Evolutionary conservation across 768 basidiomycete genomes (phyloP).

Genomic region (Amanita exitialis): DNA sequence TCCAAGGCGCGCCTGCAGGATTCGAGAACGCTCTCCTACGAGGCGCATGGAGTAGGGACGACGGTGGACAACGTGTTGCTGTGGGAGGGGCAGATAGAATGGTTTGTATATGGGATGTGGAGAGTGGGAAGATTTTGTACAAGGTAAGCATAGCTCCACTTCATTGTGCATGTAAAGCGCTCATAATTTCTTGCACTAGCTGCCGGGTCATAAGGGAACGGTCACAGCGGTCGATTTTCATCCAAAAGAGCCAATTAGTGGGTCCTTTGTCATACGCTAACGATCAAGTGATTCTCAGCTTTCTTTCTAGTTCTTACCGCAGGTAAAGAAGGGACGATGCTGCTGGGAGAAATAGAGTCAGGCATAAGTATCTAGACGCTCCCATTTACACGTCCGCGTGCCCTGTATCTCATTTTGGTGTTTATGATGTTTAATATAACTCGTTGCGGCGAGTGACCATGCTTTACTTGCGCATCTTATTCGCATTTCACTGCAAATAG

Average conservation of each 20-base stretch:
- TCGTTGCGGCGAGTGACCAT: too few relatives aligned
- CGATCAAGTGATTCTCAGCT: neutral
- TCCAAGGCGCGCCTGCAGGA: conserved; percentile 84
- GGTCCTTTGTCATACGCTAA: conserved; percentile 19
- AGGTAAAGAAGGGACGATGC: conserved; percentile 89
- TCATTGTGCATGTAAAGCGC: neutral
- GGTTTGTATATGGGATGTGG: conserved; percentile 82
- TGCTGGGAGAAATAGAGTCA: conserved; percentile 87
- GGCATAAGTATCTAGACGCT: conserved; percentile 20
- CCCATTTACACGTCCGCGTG: too few relatives aligned
- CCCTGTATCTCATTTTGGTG: neutral
- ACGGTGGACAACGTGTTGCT: conserved; percentile 72
- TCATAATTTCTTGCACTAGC: conserved; percentile 26
- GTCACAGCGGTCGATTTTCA: conserved; percentile 96
- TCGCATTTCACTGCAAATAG: too few relatives aligned
- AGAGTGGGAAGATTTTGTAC: conserved; percentile 65
- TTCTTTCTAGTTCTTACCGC: conserved; percentile 67
- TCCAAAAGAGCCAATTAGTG: conserved; percentile 91
- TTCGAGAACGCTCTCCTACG: conserved; percentile 84
- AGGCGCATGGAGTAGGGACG: conserved; percentile 83
- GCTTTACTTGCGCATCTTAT: too few relatives aligned
- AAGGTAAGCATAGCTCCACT: conserved; percentile 40
- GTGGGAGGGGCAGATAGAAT: conserved; percentile 87
- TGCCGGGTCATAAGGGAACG: conserved; percentile 95
- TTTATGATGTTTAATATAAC: neutral